Conservation (phyloP, 257 asterid species). For the Nicotiana benthamiana region DNA sequence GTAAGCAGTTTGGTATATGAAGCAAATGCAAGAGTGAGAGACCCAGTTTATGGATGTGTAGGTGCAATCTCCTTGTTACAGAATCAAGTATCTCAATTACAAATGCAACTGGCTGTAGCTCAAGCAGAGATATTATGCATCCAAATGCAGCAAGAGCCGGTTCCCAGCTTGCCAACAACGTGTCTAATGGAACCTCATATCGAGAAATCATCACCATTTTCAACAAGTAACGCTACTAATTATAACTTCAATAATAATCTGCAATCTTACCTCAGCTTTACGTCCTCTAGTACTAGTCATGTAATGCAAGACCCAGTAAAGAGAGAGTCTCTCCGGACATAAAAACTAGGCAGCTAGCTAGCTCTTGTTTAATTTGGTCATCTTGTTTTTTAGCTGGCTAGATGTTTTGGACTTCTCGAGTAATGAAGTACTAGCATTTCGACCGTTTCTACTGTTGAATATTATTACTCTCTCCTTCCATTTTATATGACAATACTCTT, state of each 20-base stretch:
- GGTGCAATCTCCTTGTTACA: conserved; percentile 80
- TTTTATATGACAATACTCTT: neutral
- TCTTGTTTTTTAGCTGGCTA: neutral
- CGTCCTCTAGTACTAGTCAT: conserved; percentile 32
- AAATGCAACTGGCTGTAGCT: conserved; percentile 79
- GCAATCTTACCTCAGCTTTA: conserved; percentile 60
- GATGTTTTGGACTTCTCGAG: conserved; percentile 1
- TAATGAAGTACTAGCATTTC: neutral
- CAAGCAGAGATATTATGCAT: conserved; percentile 79
- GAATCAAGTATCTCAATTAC: conserved; percentile 74
- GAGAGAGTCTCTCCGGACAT: conserved; percentile 86
- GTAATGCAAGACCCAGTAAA: conserved; percentile 80
- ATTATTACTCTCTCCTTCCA: neutral
- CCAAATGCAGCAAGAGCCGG: conserved; percentile 62
- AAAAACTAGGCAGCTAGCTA: neutral
- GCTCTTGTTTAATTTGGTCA: neutral
- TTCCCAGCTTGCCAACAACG: conserved; percentile 15
- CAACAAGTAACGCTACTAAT: conserved; percentile 10
- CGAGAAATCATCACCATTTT: conserved; percentile 43
- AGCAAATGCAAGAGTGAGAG: conserved; percentile 81
- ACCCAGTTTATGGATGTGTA: conserved; percentile 84
- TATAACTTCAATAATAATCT: conserved; percentile 44
- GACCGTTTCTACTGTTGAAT: neutral
- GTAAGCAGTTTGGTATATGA: conserved; percentile 84
- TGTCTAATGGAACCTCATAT: conserved; percentile 22